A percentile compares a stretch with the other conserved stretches of the same genome.
phyloP scores from a whole-genome alignment of 768 basidiomycete species.

The Lenzites betulinus region DNA sequence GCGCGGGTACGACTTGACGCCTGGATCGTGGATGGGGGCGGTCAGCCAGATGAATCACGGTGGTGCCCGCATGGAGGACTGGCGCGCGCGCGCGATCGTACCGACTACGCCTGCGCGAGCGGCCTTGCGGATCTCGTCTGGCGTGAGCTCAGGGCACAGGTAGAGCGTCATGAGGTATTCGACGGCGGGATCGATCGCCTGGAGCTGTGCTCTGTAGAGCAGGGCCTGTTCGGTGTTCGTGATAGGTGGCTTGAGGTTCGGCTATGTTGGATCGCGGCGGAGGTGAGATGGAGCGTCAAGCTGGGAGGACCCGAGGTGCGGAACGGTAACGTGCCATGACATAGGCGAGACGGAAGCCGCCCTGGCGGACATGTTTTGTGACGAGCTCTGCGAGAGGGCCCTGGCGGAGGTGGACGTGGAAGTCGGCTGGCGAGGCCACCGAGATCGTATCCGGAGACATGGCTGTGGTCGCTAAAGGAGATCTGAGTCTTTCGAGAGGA shows the following conservation, averaged over 20 bases:
- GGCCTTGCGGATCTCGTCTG: conserved; percentile 88
- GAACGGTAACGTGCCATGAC: conserved; percentile 85
- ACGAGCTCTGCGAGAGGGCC: conserved; percentile 81
- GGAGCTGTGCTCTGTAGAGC: conserved; percentile 74
- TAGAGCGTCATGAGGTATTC: conserved; percentile 97
- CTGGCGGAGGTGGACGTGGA: conserved; percentile 96
- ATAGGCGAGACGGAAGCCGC: conserved; percentile 91
- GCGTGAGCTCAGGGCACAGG: conserved; percentile 87
- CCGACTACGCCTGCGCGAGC: conserved; percentile 79
- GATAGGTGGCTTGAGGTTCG: conserved; percentile 90
- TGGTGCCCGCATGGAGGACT: not conserved
- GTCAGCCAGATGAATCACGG: not conserved
- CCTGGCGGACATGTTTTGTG: conserved; percentile 84
- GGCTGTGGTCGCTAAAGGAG: not conserved
- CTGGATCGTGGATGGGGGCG: conserved; percentile 32
- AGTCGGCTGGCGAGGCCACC: conserved; percentile 76
- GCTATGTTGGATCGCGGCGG: conserved; percentile 47
- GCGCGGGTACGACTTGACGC: conserved; percentile 96
- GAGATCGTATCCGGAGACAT: conserved; percentile 36
- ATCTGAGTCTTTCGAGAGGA: not conserved
- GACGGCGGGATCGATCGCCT: conserved; percentile 71
- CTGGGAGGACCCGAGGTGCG: not conserved
- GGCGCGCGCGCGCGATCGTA: conserved; percentile 18
- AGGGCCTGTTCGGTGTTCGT: conserved; percentile 80
- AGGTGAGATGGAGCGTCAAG: conserved; percentile 1